Evolutionary conservation across 495 filamentous ascomycete genomes (phyloP), one percentile per base, ranked within the genome.

Genomic region (Cryomyces minteri): DNA sequence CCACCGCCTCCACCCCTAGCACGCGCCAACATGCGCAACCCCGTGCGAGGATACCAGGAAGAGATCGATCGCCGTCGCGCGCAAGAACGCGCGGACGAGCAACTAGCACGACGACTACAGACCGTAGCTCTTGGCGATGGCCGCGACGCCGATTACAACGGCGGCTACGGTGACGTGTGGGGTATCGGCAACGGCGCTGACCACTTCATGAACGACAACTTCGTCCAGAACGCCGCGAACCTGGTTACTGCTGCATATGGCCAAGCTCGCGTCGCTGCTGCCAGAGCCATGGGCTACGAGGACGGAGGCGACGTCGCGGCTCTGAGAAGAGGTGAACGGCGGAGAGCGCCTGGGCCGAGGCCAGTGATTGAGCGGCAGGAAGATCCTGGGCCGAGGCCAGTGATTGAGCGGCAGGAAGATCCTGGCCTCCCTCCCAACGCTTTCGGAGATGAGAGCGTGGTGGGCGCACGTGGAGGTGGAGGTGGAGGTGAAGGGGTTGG

Each of bases 71-170:
- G 65, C n/a, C 62, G 70, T 10, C 62, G 66, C 7, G 51, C 67
- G 7, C 73, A 78, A 48, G 76, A 78, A 44, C 60, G 62, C 2
- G 58, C 58, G 6, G 77, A 82, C 53, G 74, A 73, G 45, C 69
- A 68, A 25, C 51, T 76, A 6, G 71, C 76, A 28, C 62, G 69
- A 8, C 63, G 69, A 12, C 58, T 80, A 31, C 73, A 77, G 47
- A 59, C 62, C 1, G 62, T 69, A 10, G 60, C 63, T 43, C 50
- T 66, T 0, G 63, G 65, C 12, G 64, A 66, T 5, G 58, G 55
- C 36, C 59, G 62, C 39, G 61, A 66, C 45, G 49, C 6, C 37
- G 45, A 43, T 12, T 43, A 34, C 32, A 41, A 46, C 36, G 43
- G 39, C 38, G 32, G 39, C 25, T 57, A 56, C 29, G 52, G 53